phyloP scores from a whole-genome alignment of 73 alveolate species.

The Tetrahymena thermophila region DNA sequence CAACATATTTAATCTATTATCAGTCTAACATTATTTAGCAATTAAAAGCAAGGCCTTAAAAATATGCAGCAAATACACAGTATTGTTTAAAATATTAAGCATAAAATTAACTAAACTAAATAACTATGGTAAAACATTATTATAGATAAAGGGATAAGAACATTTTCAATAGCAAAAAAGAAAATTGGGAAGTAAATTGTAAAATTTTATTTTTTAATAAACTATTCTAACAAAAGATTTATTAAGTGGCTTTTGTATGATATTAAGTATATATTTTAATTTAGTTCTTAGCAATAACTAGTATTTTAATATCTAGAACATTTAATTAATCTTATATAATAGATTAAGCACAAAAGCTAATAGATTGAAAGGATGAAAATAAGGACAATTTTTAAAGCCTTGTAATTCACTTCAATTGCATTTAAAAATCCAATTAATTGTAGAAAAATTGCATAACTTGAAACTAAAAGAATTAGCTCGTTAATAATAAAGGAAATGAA shows the following conservation, averaged over 20 bases:
- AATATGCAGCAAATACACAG: background rate
- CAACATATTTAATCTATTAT: background rate
- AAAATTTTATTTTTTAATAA: too few species aligned
- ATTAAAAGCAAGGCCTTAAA: background rate
- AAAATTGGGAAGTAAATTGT: background rate
- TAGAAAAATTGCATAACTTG: background rate
- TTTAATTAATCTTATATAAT: too few species aligned
- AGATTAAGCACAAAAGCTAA: background rate
- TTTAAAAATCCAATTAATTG: background rate
- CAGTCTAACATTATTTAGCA: background rate
- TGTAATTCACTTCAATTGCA: too few species aligned
- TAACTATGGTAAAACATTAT: background rate
- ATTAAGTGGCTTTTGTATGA: background rate
- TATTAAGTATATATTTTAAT: too few species aligned
- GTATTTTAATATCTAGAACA: background rate
- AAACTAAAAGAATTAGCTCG: background rate
- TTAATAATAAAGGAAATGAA: background rate
- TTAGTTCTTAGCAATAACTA: background rate
- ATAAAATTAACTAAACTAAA: background rate
- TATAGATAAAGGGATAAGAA: background rate
- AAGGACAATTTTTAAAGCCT: background rate
- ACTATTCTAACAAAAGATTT: background rate
- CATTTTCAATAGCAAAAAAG: background rate
- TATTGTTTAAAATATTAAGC: too few species aligned
- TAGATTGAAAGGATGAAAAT: background rate